phyloP scores from a whole-genome alignment of 768 basidiomycete species.

The Collybiopsis confluens region DNA sequence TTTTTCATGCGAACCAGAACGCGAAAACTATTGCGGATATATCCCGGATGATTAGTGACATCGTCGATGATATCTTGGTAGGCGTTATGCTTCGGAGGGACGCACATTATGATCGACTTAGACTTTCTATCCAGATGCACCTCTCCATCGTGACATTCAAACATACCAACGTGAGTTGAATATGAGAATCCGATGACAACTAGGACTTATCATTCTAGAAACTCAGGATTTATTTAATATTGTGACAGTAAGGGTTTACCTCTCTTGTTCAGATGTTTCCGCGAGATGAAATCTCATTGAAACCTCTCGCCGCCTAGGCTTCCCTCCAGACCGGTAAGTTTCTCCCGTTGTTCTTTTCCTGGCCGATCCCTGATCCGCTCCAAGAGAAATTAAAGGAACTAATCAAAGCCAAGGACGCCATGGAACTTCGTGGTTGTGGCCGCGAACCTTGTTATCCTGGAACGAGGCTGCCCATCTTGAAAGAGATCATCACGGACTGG shows the following conservation, averaged over 20 bases:
- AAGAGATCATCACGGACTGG: neutral
- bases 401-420: neutral
- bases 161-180: no score
- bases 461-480: neutral
- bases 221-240: no score
- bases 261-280: no score
- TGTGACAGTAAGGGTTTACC: no score
- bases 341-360: neutral
- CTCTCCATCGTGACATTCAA: neutral
- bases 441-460: neutral
- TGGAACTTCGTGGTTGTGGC: neutral
- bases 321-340: neutral
- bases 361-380: neutral
- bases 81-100: neutral
- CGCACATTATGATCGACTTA: no score
- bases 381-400: neutral
- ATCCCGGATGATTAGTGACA: neutral
- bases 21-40: neutral
- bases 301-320: neutral
- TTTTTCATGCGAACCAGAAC: neutral
- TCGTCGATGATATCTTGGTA: neutral
- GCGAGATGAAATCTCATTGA: no score
- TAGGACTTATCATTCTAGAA: no score
- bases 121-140: neutral
- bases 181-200: no score